Conservation (phyloP, 148 eudicot genomes). For the Rheum nobile region DNA sequence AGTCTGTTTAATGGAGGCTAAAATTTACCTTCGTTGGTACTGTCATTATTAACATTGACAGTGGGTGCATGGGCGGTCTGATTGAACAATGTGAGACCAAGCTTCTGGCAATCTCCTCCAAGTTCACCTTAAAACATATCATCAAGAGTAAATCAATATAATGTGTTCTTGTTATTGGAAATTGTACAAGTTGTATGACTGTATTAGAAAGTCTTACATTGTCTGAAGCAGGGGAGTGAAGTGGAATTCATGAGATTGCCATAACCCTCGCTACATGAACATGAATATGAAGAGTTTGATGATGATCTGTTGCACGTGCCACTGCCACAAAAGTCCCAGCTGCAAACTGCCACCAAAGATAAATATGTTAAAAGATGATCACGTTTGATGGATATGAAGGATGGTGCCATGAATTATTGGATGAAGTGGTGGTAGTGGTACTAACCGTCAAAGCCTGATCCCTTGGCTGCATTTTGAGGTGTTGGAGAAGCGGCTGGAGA, state of each 20-base stretch:
- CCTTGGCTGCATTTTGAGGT: not conserved
- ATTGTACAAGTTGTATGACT: not conserved
- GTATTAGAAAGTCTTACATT: not conserved
- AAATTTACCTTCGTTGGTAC: not conserved
- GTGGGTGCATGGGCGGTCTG: not conserved
- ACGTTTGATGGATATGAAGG: not conserved
- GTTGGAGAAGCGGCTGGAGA: not conserved
- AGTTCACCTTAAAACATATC: slow-evolving; percentile 9
- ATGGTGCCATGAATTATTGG: not conserved
- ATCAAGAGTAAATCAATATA: not conserved
- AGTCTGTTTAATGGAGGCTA: not conserved
- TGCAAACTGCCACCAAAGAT: not conserved
- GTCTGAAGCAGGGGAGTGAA: slow-evolving; percentile 11
- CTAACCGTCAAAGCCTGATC: slow-evolving; percentile 6
- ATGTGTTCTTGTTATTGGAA: not conserved
- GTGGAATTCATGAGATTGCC: slow-evolving; percentile 11
- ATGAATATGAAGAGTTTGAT: slow-evolving; percentile 4
- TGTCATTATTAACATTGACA: not conserved
- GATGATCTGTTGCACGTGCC: slow-evolving; percentile 6
- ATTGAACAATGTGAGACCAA: slow-evolving; percentile 7
- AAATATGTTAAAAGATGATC: not conserved
- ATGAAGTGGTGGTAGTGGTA: not conserved
- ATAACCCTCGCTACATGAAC: slow-evolving; percentile 11
- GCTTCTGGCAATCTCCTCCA: slow-evolving; percentile 7
- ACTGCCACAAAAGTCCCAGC: slow-evolving; percentile 8